A percentile compares a stretch with the other conserved stretches of the same genome.
phyloP scores from a whole-genome alignment of 495 filamentous ascomycete species.

The Penicillium coffeae region DNA sequence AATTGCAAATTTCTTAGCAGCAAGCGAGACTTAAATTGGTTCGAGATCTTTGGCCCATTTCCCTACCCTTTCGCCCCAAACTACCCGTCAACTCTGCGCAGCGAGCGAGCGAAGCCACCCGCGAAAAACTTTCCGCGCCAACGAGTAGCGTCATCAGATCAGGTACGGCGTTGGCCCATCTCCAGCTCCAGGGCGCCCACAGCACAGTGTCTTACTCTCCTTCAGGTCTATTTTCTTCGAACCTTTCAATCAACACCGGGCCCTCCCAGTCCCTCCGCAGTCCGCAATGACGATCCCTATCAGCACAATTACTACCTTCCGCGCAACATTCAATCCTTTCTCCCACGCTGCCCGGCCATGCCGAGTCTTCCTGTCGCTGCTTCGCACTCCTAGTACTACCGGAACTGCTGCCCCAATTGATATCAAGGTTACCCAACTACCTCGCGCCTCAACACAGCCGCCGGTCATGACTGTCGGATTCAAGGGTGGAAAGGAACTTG shows the following conservation, averaged over 20 bases:
- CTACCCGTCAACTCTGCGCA: no score
- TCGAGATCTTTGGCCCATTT: no score
- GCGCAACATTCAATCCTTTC: constrained; percentile 91
- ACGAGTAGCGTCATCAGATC: background rate
- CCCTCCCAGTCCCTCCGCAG: background rate
- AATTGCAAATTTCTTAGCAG: background rate
- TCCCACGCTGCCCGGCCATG: constrained; percentile 68
- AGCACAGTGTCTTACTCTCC: background rate
- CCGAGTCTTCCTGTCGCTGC: constrained; percentile 77
- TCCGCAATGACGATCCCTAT: constrained; percentile 72
- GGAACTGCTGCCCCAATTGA: constrained; percentile 70
- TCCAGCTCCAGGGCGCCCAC: background rate
- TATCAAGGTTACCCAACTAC: constrained; percentile 64
- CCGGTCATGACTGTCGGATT: constrained; percentile 61
- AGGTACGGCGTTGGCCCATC: background rate
- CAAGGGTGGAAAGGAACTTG: constrained; percentile 54
- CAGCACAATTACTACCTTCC: constrained; percentile 68
- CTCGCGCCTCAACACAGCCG: constrained; percentile 53
- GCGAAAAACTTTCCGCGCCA: background rate
- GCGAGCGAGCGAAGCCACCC: no score
- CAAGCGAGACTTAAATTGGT: background rate
- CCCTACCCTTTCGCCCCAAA: no score
- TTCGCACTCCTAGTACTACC: constrained; percentile 61
- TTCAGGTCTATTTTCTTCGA: background rate
- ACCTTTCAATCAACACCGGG: background rate